Conservation (phyloP, 1,284 basidiomycete genomes). For the Leccinum fallax region DNA sequence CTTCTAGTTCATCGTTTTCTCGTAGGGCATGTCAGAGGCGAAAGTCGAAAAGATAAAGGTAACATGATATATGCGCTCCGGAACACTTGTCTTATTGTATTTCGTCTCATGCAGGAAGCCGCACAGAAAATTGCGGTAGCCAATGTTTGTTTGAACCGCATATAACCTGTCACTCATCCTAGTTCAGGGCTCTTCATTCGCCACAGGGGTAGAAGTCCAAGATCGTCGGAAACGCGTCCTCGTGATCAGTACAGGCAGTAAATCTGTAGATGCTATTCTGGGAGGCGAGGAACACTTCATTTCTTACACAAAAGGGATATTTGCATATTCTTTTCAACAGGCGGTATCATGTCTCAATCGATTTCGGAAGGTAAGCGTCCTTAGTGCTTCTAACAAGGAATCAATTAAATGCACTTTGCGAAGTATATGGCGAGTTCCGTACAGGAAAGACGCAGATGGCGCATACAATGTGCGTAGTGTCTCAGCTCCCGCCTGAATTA, state of each 20-base stretch:
- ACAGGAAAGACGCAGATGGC: conserved; percentile 92
- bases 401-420: conserved; percentile 1
- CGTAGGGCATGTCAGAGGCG: conserved; percentile 81
- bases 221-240: conserved; percentile 82
- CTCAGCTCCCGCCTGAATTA: conserved; percentile 86
- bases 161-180: conserved; percentile 4
- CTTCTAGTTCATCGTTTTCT: conserved; percentile 4
- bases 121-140: conserved; percentile 79
- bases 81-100: conserved; percentile 5
- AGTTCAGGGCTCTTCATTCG: conserved; percentile 80
- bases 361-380: conserved; percentile 77
- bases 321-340: conserved; percentile 39
- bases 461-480: conserved; percentile 88
- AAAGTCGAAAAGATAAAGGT: conserved; percentile 97
- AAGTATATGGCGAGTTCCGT: conserved; percentile 80
- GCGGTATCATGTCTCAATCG: conserved; percentile 87
- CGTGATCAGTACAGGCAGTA: conserved; percentile 86
- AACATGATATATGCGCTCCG: conserved; percentile 27
- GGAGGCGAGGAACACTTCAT: conserved; percentile 57
- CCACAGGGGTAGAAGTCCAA: conserved; percentile 87
- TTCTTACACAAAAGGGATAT: no score
- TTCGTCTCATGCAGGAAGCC: conserved; percentile 62
- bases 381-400: neutral
- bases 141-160: neutral
- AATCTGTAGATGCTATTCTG: conserved; percentile 84